A percentile compares a stretch with the other conserved stretches of the same genome.
Conservation (phyloP, 768 basidiomycete genomes). For the Leccinum rimulosum region DNA sequence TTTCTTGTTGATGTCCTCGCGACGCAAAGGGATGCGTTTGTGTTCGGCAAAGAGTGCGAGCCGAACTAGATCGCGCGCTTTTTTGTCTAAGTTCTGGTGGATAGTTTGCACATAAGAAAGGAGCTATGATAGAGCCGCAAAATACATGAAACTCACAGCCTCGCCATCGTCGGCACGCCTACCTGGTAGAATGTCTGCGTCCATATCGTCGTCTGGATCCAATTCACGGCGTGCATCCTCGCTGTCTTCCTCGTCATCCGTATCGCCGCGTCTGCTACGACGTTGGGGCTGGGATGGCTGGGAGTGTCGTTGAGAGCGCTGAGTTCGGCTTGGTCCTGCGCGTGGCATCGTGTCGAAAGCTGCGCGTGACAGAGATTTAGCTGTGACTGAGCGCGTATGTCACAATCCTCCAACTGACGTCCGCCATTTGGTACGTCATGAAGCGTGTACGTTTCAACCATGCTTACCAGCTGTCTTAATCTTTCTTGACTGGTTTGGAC, state of each 20-base stretch:
- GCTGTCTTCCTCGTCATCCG: conserved; percentile 37
- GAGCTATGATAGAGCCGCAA: not conserved
- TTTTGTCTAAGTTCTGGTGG: conserved; percentile 59
- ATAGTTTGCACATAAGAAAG: not conserved
- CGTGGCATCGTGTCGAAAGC: conserved; percentile 28
- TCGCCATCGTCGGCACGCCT: conserved; percentile 20
- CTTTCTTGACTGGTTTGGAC: conserved; percentile 49
- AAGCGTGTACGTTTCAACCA: conserved; percentile 43
- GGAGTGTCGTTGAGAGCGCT: conserved; percentile 39
- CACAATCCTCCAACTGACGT: not conserved
- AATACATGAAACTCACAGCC: conserved; percentile 12
- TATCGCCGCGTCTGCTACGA: conserved; percentile 18
- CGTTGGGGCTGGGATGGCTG: conserved; percentile 37
- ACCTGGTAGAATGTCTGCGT: conserved; percentile 33
- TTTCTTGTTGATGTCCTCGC: conserved; percentile 86
- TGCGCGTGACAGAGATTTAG: conserved; percentile 2
- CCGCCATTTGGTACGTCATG: conserved; percentile 59
- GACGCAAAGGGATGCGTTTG: conserved; percentile 58
- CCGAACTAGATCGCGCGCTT: conserved; percentile 71
- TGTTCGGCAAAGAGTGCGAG: conserved; percentile 82
- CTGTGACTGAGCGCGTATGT: conserved; percentile 17
- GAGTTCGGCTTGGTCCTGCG: conserved; percentile 31
- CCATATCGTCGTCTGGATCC: conserved; percentile 26
- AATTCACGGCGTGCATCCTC: conserved; percentile 28
- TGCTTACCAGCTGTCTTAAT: not conserved